Percentiles rank a stretch among this genome's conserved stretches.
These are phyloP conservation scores for Calocybe cyanea DNA, from an alignment of 768 basidiomycete genomes.

Conservation along the genomic window DNA sequence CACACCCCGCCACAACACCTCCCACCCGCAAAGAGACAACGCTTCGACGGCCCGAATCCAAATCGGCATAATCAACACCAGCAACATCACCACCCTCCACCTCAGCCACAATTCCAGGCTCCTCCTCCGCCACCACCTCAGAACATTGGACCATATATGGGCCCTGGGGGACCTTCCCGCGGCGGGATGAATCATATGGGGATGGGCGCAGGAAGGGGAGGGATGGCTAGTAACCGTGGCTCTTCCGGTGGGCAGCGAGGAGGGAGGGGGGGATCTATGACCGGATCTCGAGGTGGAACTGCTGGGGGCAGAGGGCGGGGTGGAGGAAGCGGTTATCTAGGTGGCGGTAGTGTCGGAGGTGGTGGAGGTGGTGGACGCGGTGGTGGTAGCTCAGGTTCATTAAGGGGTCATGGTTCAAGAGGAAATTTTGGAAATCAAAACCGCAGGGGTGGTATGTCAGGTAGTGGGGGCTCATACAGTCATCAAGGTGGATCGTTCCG, in stretches of 20 bases:
- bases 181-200: slow-evolving; percentile 32
- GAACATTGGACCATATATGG: slow-evolving; percentile 32
- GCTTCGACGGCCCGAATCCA: slow-evolving; percentile 76
- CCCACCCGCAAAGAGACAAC: slow-evolving; percentile 89
- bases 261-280: slow-evolving; percentile 35
- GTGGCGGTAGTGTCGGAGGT: slow-evolving; percentile 30
- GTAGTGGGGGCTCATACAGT: slow-evolving; percentile 36
- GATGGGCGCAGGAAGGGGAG: slow-evolving; percentile 26
- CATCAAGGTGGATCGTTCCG: slow-evolving; percentile 47
- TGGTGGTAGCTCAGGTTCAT: slow-evolving; percentile 40
- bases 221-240: slow-evolving; percentile 30
- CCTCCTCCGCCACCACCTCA: slow-evolving; percentile 45
- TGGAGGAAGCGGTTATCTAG: slow-evolving; percentile 31
- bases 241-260: slow-evolving; percentile 42
- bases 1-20: slow-evolving; percentile 74
- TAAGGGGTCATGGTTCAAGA: slow-evolving; percentile 63
- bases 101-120: slow-evolving; percentile 65
- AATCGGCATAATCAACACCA: slow-evolving; percentile 48
- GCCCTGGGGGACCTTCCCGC: slow-evolving; percentile 33
- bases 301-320: slow-evolving; percentile 43
- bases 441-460: slow-evolving; percentile 62
- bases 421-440: slow-evolving; percentile 65
- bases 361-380: slow-evolving; percentile 42
- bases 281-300: slow-evolving; percentile 39
- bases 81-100: slow-evolving; percentile 48